phyloP scores from a whole-genome alignment of 805 yeast genomes.

The Candida khao-thaluensis region DNA sequence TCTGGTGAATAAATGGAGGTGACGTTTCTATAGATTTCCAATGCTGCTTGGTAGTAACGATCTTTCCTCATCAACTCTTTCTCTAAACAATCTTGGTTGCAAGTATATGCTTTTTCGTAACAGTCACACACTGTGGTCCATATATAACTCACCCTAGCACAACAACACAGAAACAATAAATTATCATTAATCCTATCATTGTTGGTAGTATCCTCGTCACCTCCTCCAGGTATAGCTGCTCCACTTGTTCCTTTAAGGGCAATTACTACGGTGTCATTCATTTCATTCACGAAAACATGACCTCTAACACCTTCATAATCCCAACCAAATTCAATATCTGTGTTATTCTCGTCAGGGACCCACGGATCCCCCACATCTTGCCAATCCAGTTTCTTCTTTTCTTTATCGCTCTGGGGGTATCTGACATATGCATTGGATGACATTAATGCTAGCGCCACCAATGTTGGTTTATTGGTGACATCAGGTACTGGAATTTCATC shows the following conservation, averaged over 20 bases:
- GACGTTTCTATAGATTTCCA: constrained; percentile 76
- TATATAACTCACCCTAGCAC: constrained; percentile 85
- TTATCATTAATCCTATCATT: constrained; percentile 88
- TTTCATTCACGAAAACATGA: constrained; percentile 71
- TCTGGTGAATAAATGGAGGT: constrained; percentile 59
- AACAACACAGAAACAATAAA: constrained; percentile 88
- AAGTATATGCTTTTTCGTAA: constrained; percentile 76
- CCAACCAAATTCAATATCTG: constrained; percentile 82
- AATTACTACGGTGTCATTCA: constrained; percentile 63
- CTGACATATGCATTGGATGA: constrained; percentile 89
- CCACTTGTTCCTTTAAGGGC: constrained; percentile 93
- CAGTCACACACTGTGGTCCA: constrained; percentile 98
- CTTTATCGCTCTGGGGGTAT: constrained; percentile 55
- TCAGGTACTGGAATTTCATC: constrained; percentile 64
- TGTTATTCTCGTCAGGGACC: constrained; percentile 54
- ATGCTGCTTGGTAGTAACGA: constrained; percentile 75
- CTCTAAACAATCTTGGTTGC: constrained; percentile 86
- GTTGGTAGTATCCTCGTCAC: constrained; percentile 64
- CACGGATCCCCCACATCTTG: constrained; percentile 59
- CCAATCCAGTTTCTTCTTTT: constrained; percentile 72
- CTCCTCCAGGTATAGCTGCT: constrained; percentile 54
- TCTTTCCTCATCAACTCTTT: constrained; percentile 70
- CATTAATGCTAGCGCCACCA: constrained; percentile 76
- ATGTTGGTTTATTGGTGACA: constrained; percentile 67
- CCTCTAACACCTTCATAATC: constrained; percentile 82